Base-by-base conservation (phyloP, 768 basidiomycete species). In the Phanerochaete sordida region DNA sequence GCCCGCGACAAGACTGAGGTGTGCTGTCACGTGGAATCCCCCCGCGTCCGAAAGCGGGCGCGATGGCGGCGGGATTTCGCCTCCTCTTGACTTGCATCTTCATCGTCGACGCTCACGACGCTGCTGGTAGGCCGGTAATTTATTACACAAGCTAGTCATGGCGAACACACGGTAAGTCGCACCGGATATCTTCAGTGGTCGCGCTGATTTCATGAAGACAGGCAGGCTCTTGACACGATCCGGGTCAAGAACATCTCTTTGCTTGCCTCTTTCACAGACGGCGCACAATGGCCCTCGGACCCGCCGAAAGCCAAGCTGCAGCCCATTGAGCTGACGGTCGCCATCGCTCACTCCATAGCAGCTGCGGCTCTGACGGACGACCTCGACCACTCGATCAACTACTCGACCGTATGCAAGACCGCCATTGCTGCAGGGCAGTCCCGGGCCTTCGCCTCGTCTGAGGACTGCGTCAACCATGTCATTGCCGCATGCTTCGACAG, bases 311-410 rank as follows among this genome's bases (percentile, higher is more conserved):
- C 76, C 1, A 72, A 73, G 15, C 68, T 74, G 24, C 87, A 90
- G 62, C 82, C 84, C 0, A 75, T 90, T 30, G 68, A 77, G 1
- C 65, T 88, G 56, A 77, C 82, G 15, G 64, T 91, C 12, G 71
- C 72, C 13, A 75, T 91, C 53, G 69, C 74, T 1, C 74, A 84
- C 64, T 77, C 85, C 64, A 70, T 90, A 26, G 70, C 77, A 9
- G 57, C 65, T 0, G 75, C 86, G 2, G 87, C 84, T 12, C 61
- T 64, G 0, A 68, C 75, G 6, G 87, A 90, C 69, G 78, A 85
- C 64, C 73, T 89, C 2, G 64, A 72, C 0, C 72, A 80, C 60
- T 86, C 87, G 0, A 77, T 92, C 60, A 82, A 92, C 74, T 93
- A 93, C 66, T 81, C 82, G 1, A 67, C 77, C 5, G 70, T 85